Percentiles rank a stretch among this genome's conserved stretches.
Evolutionary conservation across 176 grass and related monocot genomes (phyloP).

Genomic region (Oryza officinalis): DNA sequence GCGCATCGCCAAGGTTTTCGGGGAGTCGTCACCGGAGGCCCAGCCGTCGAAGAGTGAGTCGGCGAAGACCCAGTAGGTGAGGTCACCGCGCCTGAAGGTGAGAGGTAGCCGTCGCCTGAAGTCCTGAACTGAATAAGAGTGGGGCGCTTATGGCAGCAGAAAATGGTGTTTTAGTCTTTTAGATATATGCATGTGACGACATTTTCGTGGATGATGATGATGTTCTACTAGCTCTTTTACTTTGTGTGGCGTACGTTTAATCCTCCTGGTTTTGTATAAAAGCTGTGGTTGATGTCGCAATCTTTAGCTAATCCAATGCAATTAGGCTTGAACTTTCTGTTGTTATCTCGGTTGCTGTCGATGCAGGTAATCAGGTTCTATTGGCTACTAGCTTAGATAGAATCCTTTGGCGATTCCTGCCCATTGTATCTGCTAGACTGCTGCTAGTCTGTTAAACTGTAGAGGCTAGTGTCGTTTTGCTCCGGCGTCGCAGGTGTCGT

Average conservation of each 20-base stretch:
- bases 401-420: background rate
- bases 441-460: background rate
- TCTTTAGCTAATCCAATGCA: background rate
- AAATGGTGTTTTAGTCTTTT: background rate
- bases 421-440: background rate
- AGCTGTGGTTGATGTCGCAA: conserved; percentile 12
- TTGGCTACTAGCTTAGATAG: background rate
- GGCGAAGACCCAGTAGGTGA: background rate
- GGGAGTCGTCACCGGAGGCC: background rate
- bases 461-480: background rate
- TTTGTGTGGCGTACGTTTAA: background rate
- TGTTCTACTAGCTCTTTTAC: background rate
- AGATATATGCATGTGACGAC: background rate
- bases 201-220: background rate
- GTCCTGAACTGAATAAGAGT: background rate
- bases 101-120: background rate
- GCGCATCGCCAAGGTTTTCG: conserved; percentile 80
- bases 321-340: background rate
- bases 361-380: background rate
- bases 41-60: background rate
- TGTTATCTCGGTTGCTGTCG: background rate
- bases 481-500: background rate
- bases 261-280: conserved; percentile 23
- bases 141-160: background rate
- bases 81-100: background rate